These are phyloP conservation scores for Vaccinium myrtillus DNA, from an alignment of 148 eudicot genomes.

Conservation along the genomic window DNA sequence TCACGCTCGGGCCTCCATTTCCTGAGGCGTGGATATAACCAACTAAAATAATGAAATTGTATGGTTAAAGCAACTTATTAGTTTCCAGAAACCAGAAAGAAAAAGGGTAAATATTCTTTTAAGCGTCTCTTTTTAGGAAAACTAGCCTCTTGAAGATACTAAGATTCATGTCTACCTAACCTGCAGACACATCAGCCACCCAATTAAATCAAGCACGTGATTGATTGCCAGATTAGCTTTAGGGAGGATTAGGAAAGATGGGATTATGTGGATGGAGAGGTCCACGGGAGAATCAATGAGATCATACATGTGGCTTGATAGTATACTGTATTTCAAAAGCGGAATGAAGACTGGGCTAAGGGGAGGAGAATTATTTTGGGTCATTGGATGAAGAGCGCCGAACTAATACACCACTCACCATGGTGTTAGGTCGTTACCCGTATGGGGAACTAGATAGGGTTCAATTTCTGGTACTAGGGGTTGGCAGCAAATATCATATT, in stretches of 20 bases:
- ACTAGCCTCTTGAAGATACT: neutral
- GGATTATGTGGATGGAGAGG: neutral
- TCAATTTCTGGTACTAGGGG: neutral
- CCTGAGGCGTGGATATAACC: neutral
- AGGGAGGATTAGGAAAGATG: neutral
- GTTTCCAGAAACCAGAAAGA: neutral
- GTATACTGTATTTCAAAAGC: neutral
- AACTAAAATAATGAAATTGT: neutral
- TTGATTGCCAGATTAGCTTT: neutral
- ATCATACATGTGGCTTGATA: neutral
- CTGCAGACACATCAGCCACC: neutral
- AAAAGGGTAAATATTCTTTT: neutral
- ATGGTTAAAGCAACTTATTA: neutral
- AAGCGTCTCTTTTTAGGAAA: neutral
- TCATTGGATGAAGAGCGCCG: neutral
- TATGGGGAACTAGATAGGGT: neutral
- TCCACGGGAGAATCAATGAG: neutral
- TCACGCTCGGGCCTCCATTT: neutral
- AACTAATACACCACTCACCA: neutral
- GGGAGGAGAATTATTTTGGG: neutral
- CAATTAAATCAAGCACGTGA: neutral
- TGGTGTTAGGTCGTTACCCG: neutral
- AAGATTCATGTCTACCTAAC: neutral
- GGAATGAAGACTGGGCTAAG: neutral
- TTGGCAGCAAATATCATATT: neutral